Evolutionary conservation across 192 early-diverging fungal species (phyloP).

Genomic region (Umbelopsis sp.): DNA sequence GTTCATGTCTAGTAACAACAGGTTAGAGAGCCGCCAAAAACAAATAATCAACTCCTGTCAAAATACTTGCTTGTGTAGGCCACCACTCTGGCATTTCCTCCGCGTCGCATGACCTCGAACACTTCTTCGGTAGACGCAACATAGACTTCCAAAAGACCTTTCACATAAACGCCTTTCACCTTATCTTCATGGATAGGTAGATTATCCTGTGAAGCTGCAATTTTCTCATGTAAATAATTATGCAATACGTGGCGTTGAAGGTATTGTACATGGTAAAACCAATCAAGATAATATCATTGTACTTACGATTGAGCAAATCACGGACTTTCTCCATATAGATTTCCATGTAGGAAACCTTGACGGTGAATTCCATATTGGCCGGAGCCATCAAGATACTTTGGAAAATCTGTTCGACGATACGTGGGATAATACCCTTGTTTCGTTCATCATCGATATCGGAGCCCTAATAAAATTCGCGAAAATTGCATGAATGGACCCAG

Average conservation of each 20-base stretch:
- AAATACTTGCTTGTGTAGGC: constrained; percentile 38
- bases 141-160: constrained; percentile 96
- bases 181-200: constrained; percentile 98
- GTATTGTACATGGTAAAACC: too few species aligned
- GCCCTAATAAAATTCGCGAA: constrained; percentile 54
- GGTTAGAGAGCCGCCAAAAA: not conserved
- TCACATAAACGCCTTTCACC: constrained; percentile 94
- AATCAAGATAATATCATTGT: not conserved
- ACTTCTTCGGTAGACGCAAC: constrained; percentile 93
- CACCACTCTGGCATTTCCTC: constrained; percentile 86
- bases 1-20: constrained; percentile 83
- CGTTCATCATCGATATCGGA: constrained; percentile 89
- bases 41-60: not conserved
- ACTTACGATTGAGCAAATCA: constrained; percentile 90
- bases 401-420: constrained; percentile 96
- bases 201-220: constrained; percentile 81
- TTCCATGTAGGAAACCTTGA: constrained; percentile 98
- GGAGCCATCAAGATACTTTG: constrained; percentile 88
- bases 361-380: constrained; percentile 94
- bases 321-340: constrained; percentile 99
- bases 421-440: constrained; percentile 93
- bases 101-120: constrained; percentile 95
- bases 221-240: not conserved
- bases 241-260: too few species aligned
- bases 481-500: not conserved